Evolutionary conservation across 2,329 filamentous ascomycete species (phyloP).

Genomic region (Penicillium olsonii): DNA sequence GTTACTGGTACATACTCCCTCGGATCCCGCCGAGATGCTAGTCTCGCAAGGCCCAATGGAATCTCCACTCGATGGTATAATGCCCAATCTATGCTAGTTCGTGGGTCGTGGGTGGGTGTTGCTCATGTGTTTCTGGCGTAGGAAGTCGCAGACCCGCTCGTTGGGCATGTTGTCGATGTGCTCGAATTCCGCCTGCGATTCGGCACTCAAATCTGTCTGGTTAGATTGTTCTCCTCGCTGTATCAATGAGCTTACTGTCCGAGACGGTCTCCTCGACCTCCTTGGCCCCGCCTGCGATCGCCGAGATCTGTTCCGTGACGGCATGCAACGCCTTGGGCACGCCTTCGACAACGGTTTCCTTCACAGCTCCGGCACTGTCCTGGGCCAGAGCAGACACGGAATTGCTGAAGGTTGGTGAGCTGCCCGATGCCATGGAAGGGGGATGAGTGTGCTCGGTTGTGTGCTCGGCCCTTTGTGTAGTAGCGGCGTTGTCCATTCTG

Average conservation of each 20-base stretch:
- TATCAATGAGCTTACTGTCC: conserved; percentile 2
- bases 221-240: neutral
- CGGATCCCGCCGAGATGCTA: conserved; percentile 9
- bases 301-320: conserved; percentile 4
- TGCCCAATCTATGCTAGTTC: conserved; percentile 3
- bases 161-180: conserved; percentile 31
- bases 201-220: neutral
- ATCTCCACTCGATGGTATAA: too few relatives aligned
- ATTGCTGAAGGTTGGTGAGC: conserved; percentile 12
- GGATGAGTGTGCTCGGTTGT: neutral
- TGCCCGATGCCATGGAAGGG: neutral
- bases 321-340: conserved; percentile 16
- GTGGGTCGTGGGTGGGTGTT: conserved; percentile 9
- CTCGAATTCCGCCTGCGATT: conserved; percentile 20
- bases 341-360: conserved; percentile 16
- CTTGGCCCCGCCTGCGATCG: conserved; percentile 3
- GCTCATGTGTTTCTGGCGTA: conserved; percentile 34
- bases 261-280: neutral
- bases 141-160: conserved; percentile 35
- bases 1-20: neutral
- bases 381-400: conserved; percentile 8
- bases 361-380: conserved; percentile 8
- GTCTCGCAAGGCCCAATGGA: too few relatives aligned
- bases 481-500: conserved; percentile 6
- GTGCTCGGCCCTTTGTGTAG: neutral